Base-by-base conservation (phyloP, 345 rosid species). In the Cochlearia excelsa region DNA sequence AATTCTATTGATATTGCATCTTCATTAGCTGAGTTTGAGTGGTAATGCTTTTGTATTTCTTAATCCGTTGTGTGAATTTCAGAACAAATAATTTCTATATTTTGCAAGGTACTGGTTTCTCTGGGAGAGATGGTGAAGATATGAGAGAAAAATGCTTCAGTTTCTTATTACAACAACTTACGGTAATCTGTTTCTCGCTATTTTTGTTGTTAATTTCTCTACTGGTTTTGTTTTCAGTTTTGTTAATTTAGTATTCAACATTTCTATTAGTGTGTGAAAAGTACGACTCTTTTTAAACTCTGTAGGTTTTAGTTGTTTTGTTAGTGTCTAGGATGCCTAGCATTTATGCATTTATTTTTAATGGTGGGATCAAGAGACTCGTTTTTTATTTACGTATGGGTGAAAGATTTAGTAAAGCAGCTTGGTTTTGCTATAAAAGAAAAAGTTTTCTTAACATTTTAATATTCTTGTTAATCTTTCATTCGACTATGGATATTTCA, bases 61-160 rank as follows among this genome's bases (percentile, higher is more conserved):
- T 34, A 6, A 46, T 6, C 23, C 23, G 7, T 27, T 42, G 56
- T 41, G 29, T 30, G 9, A 11, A 4, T 4, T 7, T 16, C 41
- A 2, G 3, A 46, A 46, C 53, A 28, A 26, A 30, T 51, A 26
- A 23, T 23, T 38, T 46, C 46, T 37, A 9, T 47, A 8, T 65
- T 63, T 57, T 48, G 65, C 42, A 67, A 90, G 97, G 98, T 50
- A 86, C 91, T 50, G 90, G 97, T 55, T 68, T 88, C 38, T 79
- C 88, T 46, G 76, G 75, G 68, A 72, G 50, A 57, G 93, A 86
- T 33, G 83, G 93, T 63, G 69, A 56, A 59, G 71, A 75, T 57
- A 68, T 88, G 65, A 82, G 86, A 62, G 78, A 78, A 65, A 79
- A 72, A 67, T 83, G 95, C 73, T 66, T 92, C 41, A 67, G 75